phyloP scores from a whole-genome alignment of 768 basidiomycete genomes.

The Mycena belliarum region DNA sequence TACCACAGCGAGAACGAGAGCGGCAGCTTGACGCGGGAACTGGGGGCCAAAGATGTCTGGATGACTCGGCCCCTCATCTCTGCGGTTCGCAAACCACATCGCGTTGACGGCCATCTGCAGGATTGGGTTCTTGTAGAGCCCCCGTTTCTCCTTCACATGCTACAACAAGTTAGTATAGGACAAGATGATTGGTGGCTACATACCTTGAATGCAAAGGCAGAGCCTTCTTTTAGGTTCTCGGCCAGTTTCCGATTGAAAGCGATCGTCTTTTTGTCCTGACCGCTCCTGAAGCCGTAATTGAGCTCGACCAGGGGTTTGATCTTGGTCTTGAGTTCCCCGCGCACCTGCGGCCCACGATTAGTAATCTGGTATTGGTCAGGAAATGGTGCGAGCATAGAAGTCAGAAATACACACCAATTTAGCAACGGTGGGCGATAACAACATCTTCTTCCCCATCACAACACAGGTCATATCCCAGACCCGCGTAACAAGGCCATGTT shows the following conservation, averaged over 20 bases:
- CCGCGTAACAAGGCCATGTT: too few species aligned
- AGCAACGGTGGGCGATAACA: conserved; percentile 11
- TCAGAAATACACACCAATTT: conserved; percentile 20
- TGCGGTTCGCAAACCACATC: too few species aligned
- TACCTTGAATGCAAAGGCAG: conserved; percentile 24
- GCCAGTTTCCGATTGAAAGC: conserved; percentile 21
- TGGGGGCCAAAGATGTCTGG: too few species aligned
- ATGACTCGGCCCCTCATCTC: too few species aligned
- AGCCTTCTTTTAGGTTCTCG: conserved; percentile 23
- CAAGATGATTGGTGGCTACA: not conserved
- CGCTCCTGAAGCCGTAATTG: conserved; percentile 25
- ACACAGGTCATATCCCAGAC: too few species aligned
- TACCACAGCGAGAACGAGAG: too few species aligned
- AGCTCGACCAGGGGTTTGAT: conserved; percentile 16
- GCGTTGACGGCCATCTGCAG: conserved; percentile 20
- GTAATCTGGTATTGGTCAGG: conserved; percentile 13
- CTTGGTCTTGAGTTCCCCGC: conserved; percentile 26
- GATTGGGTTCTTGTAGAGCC: conserved; percentile 27
- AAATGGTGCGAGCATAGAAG: not conserved
- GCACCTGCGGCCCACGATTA: conserved; percentile 22
- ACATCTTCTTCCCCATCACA: too few species aligned
- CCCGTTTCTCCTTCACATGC: not conserved
- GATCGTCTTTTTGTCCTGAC: conserved; percentile 18
- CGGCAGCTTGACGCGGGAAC: not conserved
- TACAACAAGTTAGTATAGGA: not conserved